Evolutionary conservation across 2,329 filamentous ascomycete genomes (phyloP), one percentile per base, ranked within the genome.

Genomic region (Hypoxylon sp.): DNA sequence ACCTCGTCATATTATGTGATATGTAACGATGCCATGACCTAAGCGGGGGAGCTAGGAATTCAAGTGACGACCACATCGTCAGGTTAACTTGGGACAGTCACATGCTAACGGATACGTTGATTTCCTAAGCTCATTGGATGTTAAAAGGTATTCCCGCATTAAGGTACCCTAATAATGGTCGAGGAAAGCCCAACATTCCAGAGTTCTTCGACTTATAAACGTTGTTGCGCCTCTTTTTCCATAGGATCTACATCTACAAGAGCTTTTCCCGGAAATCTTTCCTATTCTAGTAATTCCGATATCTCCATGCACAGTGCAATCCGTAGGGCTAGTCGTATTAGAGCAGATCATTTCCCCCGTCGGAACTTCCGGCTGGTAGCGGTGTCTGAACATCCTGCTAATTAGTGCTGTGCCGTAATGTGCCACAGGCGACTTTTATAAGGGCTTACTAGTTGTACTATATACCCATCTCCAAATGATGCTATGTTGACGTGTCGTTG

Each of bases 1-100:
- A 48, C 52, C 10, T 61, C 52, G 47, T 47, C 24, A 24, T 37
- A 29, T 31, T n/a, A 33, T 39, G 48, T 46, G 31, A 44, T 44
- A 60, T 37, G 62, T 55, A 59, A 54, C 58, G 37, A 55, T 44
- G 33, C 46, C 46, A 57, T 62, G 37, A 26, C 24, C 17, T 39
- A 31, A 33, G 24, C 39, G 58, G 31, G 17, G 44, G 17, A 10
- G 17, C 10, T 44, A 19, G 14, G 6, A 44, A 9, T 22, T 11
- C 39, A 22, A 5, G 8, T 44, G 39, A 44, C 17, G 6, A 6
- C 29, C 29, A 6, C 26, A 6, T 31, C 29, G 29, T 31, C 29
- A 31, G 6, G 6, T 6, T 31, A 31, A 31, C 29, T 31, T 9
- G 8, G 29, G 29, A 6, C 29, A 31, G 35, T 37, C 35, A 3